Evolutionary conservation across 2,329 filamentous ascomycete species (phyloP), one percentile per base, ranked within the genome.

Genomic region (Diaporthe velutina): DNA sequence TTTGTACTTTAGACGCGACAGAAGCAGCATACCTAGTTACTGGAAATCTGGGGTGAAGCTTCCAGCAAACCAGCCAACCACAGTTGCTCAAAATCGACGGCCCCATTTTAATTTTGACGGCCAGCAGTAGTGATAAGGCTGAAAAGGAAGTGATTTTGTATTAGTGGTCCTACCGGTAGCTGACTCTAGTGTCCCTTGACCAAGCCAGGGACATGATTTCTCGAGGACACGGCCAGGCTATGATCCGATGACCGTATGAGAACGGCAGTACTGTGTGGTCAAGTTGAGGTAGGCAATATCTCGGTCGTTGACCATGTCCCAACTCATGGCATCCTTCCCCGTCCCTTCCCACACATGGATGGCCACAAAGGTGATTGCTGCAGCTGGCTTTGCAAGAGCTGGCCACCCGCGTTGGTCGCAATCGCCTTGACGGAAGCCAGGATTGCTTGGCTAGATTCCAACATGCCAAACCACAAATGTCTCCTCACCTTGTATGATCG

Each of bases 101-200:
- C 3, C 17, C 70, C 70, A 54, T 45, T 64, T 40, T 72, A 72
- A 64, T 72, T 72, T 42, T 64, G 8, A 13, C 30, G 13, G 45
- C 45, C 2, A 45, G 30, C 48, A 45, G 25, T 40, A 6, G 30
- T 8, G 61, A 54, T 42, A 19, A 64, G 70, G 57, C 57, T 72
- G 45, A 54, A 35, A 45, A 54, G 19, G 19, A 54, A 28, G n/a
- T 38, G 33, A 28, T 54, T 54, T 54, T 54, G 64, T 68, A 28
- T 68, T 68, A 54, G 48, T 45, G 30, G 30, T 40, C n/a, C 33
- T 54, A 1, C 28, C 10, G 17, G 25, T 64, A 5, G 12, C n/a
- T 22, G 9, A 30, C 3, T 40, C 33, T 30, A 52, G 30, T 7
- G 6, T 25, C 64, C 64, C 64, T 68, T 54, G 12, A 19, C 45